Percentiles rank a stretch among this genome's conserved stretches.
These are phyloP conservation scores for Naganishia friedmannii DNA, from an alignment of 768 basidiomycete species.

Conservation along the genomic window DNA sequence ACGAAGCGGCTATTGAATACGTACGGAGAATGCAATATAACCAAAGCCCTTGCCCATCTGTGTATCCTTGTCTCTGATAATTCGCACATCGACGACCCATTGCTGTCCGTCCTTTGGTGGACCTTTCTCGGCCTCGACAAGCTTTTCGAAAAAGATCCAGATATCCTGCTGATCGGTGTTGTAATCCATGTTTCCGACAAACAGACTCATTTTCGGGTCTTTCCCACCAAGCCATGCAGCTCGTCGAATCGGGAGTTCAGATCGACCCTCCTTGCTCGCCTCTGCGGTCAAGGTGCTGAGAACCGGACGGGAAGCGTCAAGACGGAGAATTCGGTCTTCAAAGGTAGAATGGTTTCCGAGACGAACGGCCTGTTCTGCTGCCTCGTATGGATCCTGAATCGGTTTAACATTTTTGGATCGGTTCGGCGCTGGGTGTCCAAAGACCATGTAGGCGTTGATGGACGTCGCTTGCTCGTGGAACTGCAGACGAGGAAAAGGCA, in stretches of 20 bases:
- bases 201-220: conserved; percentile 78
- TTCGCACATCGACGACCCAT: conserved; percentile 78
- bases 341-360: conserved; percentile 69
- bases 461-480: conserved; percentile 73
- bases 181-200: conserved; percentile 91
- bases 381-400: conserved; percentile 58
- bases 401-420: conserved; percentile 51
- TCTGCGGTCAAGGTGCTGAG: conserved; percentile 40
- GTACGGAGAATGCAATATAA: conserved; percentile 80
- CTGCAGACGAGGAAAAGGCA: conserved; percentile 45
- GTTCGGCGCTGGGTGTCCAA: conserved; percentile 63
- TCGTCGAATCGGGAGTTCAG: conserved; percentile 46
- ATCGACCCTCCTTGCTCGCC: conserved; percentile 38
- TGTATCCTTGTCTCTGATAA: conserved; percentile 83
- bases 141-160: conserved; percentile 75
- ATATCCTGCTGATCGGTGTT: conserved; percentile 86
- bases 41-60: conserved; percentile 94
- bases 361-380: conserved; percentile 62
- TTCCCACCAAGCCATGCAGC: conserved; percentile 48
- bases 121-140: conserved; percentile 70
- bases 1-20: no score
- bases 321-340: conserved; percentile 72
- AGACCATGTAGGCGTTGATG: conserved; percentile 86
- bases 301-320: conserved; percentile 63
- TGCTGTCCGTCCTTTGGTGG: conserved; percentile 33